Evolutionary conservation across 2,329 filamentous ascomycete genomes (phyloP), one percentile per base, ranked within the genome.

Genomic region (Xylariaceae sp.): DNA sequence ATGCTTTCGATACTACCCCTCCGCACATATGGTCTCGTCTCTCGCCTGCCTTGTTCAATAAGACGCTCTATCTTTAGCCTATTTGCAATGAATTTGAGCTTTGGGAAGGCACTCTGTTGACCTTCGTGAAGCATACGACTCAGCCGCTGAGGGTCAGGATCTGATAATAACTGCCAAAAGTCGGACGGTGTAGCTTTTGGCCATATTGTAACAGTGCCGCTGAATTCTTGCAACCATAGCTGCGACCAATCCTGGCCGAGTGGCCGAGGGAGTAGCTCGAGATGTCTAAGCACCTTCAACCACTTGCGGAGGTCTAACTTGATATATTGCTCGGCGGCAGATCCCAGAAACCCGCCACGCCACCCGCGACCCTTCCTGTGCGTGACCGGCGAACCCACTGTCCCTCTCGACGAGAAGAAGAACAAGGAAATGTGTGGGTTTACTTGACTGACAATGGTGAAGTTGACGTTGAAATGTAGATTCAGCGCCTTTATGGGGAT

Each of bases 391-490:
- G 89, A 85, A 5, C 94, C 94, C 10, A 97, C 92, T 0, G 88
- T 87, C 11, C 94, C 94, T 31, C 94, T 82, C 1, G 91, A 95
- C 30, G 88, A 94, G 75, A 97, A 99, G 80, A 99, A 97, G 77
- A 99, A 99, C 27, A 97, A 83, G 63, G 96, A 97, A 69, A 99
- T 92, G 67, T 99, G 94, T 1, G 94, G 94, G 67, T 99, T 99
- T 43, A 96, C 92, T 71, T 90, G 81, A 58, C 77, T 80, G 60
- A 85, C 94, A 56, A 99, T 91, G 56, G 89, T 92, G 69, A 97
- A 99, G 67, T 95, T 96, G 68, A 97, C 94, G 67, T 97, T 97
- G 75, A 99, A 99, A 65, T 97, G 90, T 1, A 96, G 77, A 67
- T 99, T 97, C 45, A 99, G 77, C 1, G 91, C 87, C 69, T 92